Evolutionary conservation across 148 eudicot species (phyloP).

Genomic region (Drosera capensis): DNA sequence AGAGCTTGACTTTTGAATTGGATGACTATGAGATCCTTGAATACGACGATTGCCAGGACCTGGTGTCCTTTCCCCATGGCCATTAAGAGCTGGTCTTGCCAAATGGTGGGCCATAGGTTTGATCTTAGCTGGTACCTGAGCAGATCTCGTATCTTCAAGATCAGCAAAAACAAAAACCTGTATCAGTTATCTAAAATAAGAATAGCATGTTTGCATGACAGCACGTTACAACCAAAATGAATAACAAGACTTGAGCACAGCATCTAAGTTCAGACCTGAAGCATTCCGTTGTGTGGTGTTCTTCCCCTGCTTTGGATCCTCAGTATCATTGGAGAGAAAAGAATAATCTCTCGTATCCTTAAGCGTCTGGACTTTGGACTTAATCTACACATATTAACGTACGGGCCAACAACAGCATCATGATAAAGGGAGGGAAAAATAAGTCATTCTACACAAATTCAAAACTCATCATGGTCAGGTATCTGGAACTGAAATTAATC

Average conservation of each 20-base stretch:
- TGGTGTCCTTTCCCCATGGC: slow-evolving; percentile 25
- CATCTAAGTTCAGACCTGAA: slow-evolving; percentile 27
- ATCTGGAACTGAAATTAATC: not conserved
- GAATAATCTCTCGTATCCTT: slow-evolving; percentile 84
- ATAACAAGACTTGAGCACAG: slow-evolving; percentile 18
- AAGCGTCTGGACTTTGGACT: slow-evolving; percentile 42
- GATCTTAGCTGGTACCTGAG: slow-evolving; percentile 32
- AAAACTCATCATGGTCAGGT: not conserved
- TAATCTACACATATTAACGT: slow-evolving; percentile 22
- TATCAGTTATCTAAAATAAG: slow-evolving; percentile 26
- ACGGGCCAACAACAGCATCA: not conserved
- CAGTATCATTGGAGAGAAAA: slow-evolving; percentile 75
- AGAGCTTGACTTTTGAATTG: slow-evolving; percentile 21
- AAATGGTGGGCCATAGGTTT: slow-evolving; percentile 17
- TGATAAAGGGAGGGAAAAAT: too few relatives aligned
- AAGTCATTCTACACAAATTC: not conserved
- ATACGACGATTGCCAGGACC: slow-evolving; percentile 9
- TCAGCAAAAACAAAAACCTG: slow-evolving; percentile 39
- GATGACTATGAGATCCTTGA: slow-evolving; percentile 15
- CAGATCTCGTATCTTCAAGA: slow-evolving; percentile 56
- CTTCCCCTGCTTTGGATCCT: slow-evolving; percentile 36
- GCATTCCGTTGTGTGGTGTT: slow-evolving; percentile 21
- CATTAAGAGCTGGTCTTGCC: slow-evolving; percentile 17
- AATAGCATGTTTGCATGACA: slow-evolving; percentile 14
- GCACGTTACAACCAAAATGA: slow-evolving; percentile 3